A percentile compares a stretch with the other conserved stretches of the same genome.
Conservation (phyloP, 1,139 yeast species). For the Kodamaea derodonti region DNA sequence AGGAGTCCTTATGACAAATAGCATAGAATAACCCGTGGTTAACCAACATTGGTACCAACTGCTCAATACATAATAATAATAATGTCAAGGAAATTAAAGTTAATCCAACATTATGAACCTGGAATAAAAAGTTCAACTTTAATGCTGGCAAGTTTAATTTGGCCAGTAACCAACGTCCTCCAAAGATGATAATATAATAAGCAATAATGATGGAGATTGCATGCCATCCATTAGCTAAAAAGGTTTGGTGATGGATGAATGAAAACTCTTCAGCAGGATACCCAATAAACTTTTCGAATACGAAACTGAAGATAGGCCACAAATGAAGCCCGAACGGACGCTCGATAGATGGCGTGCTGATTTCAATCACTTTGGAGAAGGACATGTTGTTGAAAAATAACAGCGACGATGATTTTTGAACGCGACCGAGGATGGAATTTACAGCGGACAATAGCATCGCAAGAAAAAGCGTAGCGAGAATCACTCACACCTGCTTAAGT, state of each 20-base stretch:
- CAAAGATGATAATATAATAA: constrained; percentile 80
- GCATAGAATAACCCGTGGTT: constrained; percentile 81
- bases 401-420: too few relatives aligned
- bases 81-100: constrained; percentile 67
- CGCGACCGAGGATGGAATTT: too few relatives aligned
- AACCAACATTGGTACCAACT: constrained; percentile 75
- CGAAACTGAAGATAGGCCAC: constrained; percentile 79
- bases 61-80: constrained; percentile 73
- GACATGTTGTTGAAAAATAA: constrained; percentile 1
- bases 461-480: too few relatives aligned
- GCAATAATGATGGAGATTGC: constrained; percentile 59
- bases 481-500: too few relatives aligned
- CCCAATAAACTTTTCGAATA: constrained; percentile 50
- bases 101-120: constrained; percentile 75
- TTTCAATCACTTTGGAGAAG: constrained; percentile 10
- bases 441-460: too few relatives aligned
- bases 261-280: constrained; percentile 71
- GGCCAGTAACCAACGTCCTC: constrained; percentile 58
- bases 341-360: constrained; percentile 51
- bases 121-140: constrained; percentile 59
- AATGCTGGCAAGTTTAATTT: constrained; percentile 56
- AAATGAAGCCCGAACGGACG: constrained; percentile 87
- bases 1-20: constrained; percentile 74
- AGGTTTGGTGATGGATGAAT: constrained; percentile 63
- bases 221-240: constrained; percentile 64